A percentile compares a stretch with the other conserved stretches of the same genome.
phyloP scores from a whole-genome alignment of 2,329 filamentous ascomycete genomes.

The Septoria linicola region DNA sequence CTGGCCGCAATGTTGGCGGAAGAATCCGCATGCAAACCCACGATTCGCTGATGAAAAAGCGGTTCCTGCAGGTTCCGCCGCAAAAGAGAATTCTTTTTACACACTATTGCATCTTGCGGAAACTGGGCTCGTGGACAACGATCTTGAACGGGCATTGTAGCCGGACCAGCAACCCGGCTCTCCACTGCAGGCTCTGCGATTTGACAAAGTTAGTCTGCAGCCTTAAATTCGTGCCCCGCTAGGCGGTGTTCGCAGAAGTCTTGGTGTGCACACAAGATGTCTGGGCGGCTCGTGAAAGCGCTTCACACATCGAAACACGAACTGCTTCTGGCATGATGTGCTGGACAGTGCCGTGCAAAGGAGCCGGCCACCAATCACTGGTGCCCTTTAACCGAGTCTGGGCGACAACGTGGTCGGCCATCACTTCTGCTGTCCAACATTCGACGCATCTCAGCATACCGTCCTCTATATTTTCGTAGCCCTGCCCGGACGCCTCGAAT shows the following conservation, averaged over 20 bases:
- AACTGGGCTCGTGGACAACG: not conserved
- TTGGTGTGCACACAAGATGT: not conserved
- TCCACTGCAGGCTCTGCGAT: not conserved
- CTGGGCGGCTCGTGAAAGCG: not conserved
- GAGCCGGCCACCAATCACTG: not conserved
- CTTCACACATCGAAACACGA: not conserved
- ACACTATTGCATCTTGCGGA: conserved; percentile 1
- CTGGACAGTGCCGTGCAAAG: not conserved
- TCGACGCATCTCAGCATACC: too few relatives aligned
- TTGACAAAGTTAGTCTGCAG: not conserved
- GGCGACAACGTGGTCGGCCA: not conserved
- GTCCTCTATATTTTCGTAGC: too few relatives aligned
- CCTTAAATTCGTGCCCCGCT: not conserved
- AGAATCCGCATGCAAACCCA: not conserved
- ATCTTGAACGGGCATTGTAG: conserved; percentile 1
- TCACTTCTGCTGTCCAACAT: not conserved
- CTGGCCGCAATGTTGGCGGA: conserved; percentile 4
- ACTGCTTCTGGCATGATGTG: not conserved
- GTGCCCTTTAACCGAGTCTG: not conserved
- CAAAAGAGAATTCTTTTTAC: conserved; percentile 2
- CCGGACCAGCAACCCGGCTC: not conserved
- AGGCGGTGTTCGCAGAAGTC: conserved; percentile 1
- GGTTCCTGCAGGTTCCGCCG: conserved; percentile 8
- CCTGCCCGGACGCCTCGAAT: too few relatives aligned
- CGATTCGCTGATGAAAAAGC: conserved; percentile 7